Percentiles rank a stretch among this genome's conserved stretches.
These are phyloP conservation scores for Stereum hirsutum DNA, from an alignment of 1,284 basidiomycete genomes.

Conservation along the genomic window DNA sequence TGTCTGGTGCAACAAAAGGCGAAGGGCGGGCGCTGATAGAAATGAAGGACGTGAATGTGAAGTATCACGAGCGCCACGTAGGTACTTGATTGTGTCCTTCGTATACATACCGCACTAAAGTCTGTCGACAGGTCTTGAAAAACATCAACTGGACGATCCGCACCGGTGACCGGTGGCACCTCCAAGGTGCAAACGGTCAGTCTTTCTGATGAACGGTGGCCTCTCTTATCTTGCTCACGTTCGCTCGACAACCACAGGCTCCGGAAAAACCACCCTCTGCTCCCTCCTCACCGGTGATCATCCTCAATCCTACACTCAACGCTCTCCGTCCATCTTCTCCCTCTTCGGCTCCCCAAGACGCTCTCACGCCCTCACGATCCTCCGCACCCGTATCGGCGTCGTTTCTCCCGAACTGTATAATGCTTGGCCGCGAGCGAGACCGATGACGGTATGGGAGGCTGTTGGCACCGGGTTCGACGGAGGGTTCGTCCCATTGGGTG, in stretches of 20 bases:
- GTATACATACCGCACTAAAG: slow-evolving; percentile 4
- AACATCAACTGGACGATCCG: slow-evolving; percentile 74
- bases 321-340: slow-evolving; percentile 48
- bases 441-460: slow-evolving; percentile 68
- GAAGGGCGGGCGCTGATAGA: slow-evolving; percentile 32
- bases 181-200: slow-evolving; percentile 79
- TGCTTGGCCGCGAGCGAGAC: slow-evolving; percentile 75
- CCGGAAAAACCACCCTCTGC: slow-evolving; percentile 94
- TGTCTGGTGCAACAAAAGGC: background rate
- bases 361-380: slow-evolving; percentile 44
- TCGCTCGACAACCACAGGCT: slow-evolving; percentile 43
- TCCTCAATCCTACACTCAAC: slow-evolving; percentile 84
- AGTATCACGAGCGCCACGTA: slow-evolving; percentile 61
- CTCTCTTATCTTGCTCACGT: background rate
- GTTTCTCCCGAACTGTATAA: slow-evolving; percentile 87
- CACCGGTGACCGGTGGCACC: slow-evolving; percentile 79
- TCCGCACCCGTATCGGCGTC: slow-evolving; percentile 63
- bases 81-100: slow-evolving; percentile 8
- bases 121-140: slow-evolving; percentile 48
- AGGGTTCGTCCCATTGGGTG: slow-evolving; percentile 53
- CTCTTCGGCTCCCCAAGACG: slow-evolving; percentile 70
- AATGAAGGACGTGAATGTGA: slow-evolving; percentile 61
- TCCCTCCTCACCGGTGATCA: slow-evolving; percentile 91
- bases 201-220: no score
- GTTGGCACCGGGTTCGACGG: slow-evolving; percentile 83